Percentiles rank a stretch among this genome's conserved stretches.
These are phyloP conservation scores for Tylopilus plumbeoviolaceoides DNA, from an alignment of 768 basidiomycete species.

Conservation along the genomic window DNA sequence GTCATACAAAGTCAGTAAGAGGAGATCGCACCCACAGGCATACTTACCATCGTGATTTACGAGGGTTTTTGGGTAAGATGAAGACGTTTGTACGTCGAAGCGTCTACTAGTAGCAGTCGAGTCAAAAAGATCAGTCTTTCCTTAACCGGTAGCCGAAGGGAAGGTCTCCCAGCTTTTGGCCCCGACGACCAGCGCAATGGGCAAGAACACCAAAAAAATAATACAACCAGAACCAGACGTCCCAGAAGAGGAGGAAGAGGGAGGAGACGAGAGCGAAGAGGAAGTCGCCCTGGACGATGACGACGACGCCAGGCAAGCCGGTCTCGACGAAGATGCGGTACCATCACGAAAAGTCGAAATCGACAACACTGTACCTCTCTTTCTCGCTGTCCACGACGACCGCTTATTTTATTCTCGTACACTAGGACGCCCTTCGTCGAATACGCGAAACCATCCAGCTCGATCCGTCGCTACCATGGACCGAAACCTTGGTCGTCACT, in stretches of 20 bases:
- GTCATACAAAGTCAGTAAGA: not conserved
- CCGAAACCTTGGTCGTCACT: slow-evolving; percentile 70
- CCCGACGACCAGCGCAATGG: slow-evolving; percentile 12
- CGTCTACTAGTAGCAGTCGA: too few species aligned
- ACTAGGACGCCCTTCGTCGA: slow-evolving; percentile 71
- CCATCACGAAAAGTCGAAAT: slow-evolving; percentile 69
- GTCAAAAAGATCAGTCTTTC: too few species aligned
- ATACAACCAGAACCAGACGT: slow-evolving; percentile 9
- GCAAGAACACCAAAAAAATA: slow-evolving; percentile 5
- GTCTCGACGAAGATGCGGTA: slow-evolving; percentile 74
- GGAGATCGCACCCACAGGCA: not conserved
- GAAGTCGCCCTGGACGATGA: slow-evolving; percentile 72
- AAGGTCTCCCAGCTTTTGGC: too few species aligned
- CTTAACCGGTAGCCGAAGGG: slow-evolving; percentile 16
- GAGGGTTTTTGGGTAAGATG: too few species aligned
- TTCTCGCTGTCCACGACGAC: not conserved
- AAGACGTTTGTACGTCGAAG: too few species aligned
- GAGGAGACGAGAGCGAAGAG: slow-evolving; percentile 29
- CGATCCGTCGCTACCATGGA: slow-evolving; percentile 75
- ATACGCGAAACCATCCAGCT: slow-evolving; percentile 76
- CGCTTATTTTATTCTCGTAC: not conserved
- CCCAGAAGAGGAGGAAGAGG: slow-evolving; percentile 3
- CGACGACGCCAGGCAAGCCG: slow-evolving; percentile 59
- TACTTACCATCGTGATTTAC: slow-evolving; percentile 15
- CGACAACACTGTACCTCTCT: slow-evolving; percentile 65